These are phyloP conservation scores for Petunia axillaris DNA, from an alignment of 257 asterid species.

Conservation along the genomic window DNA sequence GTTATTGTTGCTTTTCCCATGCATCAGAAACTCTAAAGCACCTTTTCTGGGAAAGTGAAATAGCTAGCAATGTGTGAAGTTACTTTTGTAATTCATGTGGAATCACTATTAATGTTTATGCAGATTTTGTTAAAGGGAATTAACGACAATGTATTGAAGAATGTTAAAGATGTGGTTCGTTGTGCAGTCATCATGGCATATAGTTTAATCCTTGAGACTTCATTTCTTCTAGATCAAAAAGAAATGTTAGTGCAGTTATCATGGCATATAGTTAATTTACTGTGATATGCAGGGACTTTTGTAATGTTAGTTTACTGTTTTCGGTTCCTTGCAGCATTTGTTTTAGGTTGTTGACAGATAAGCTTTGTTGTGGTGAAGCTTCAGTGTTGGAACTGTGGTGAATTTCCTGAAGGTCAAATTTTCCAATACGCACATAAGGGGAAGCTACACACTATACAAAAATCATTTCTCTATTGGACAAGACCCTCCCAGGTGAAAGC, in stretches of 20 bases:
- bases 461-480: slow-evolving; percentile 52
- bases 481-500: slow-evolving; percentile 65
- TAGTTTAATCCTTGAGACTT: slow-evolving; percentile 87
- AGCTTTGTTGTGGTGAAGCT: slow-evolving; percentile 55
- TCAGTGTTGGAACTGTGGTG: slow-evolving; percentile 69
- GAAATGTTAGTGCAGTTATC: slow-evolving; percentile 62
- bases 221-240: slow-evolving; percentile 76
- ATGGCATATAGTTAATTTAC: neutral
- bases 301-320: neutral
- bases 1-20: no score
- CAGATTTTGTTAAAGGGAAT: slow-evolving; percentile 94
- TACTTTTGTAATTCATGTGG: no score
- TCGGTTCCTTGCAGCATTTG: neutral
- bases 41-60: no score
- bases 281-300: no score
- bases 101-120: neutral
- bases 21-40: no score
- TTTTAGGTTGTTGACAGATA: neutral
- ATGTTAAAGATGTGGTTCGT: slow-evolving; percentile 73
- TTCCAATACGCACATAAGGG: slow-evolving; percentile 77
- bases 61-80: no score
- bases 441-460: slow-evolving; percentile 76
- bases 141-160: slow-evolving; percentile 69
- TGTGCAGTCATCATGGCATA: slow-evolving; percentile 95
- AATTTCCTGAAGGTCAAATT: slow-evolving; percentile 67